Percentiles rank a stretch among this genome's conserved stretches.
Conservation (phyloP, 108 stramenopile species). For the Fistulifera solaris region DNA sequence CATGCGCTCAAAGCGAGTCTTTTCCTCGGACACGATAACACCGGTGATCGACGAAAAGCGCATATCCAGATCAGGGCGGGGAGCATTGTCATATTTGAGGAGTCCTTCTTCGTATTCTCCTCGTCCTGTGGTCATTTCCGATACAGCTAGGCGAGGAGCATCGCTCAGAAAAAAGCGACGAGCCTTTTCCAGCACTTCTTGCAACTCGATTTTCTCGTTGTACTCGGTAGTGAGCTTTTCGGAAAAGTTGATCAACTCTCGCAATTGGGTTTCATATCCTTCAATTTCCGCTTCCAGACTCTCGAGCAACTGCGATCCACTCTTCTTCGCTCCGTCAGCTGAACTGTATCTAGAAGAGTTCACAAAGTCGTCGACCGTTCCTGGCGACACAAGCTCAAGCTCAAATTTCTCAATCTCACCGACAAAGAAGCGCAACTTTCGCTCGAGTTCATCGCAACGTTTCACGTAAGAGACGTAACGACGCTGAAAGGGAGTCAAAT, state of each 20-base stretch:
- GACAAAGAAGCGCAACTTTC: slow-evolving; percentile 89
- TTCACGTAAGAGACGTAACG: slow-evolving; percentile 95
- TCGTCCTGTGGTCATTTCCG: slow-evolving; percentile 36
- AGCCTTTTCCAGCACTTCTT: slow-evolving; percentile 92
- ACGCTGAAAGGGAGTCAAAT: slow-evolving; percentile 96
- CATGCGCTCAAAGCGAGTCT: slow-evolving; percentile 93
- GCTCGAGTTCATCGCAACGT: slow-evolving; percentile 97
- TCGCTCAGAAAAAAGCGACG: slow-evolving; percentile 84
- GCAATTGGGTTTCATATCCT: slow-evolving; percentile 83
- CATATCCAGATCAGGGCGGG: slow-evolving; percentile 85
- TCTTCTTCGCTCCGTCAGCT: slow-evolving; percentile 26
- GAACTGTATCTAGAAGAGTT: slow-evolving; percentile 19
- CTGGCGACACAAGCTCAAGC: slow-evolving; percentile 57
- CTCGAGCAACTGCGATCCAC: slow-evolving; percentile 73
- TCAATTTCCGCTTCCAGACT: slow-evolving; percentile 86
- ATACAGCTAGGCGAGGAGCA: slow-evolving; percentile 83
- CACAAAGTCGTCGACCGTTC: slow-evolving; percentile 55
- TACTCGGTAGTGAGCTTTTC: slow-evolving; percentile 93
- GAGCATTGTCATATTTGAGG: slow-evolving; percentile 38
- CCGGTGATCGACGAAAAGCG: slow-evolving; percentile 94
- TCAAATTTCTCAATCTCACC: slow-evolving; percentile 88
- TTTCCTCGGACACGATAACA: slow-evolving; percentile 83
- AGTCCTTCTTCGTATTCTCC: slow-evolving; percentile 19
- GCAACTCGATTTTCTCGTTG: slow-evolving; percentile 95
- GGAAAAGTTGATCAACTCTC: slow-evolving; percentile 86